Base-by-base conservation (phyloP, 2,329 filamentous ascomycete genomes). In the Diplocarpon rosae region DNA sequence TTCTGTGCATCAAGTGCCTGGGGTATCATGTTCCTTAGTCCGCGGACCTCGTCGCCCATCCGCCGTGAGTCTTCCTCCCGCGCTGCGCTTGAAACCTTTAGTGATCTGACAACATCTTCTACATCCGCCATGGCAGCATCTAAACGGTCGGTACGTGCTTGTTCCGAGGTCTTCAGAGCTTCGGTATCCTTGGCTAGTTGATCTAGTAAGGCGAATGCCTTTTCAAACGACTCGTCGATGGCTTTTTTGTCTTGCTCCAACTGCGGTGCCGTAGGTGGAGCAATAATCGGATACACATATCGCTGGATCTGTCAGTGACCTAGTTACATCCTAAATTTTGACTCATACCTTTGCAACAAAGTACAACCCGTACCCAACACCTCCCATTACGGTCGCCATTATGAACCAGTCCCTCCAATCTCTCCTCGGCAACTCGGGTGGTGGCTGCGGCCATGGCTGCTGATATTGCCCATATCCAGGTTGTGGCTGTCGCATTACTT, bases 351-450 rank as follows among this genome's bases (percentile, higher is more conserved):
- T 93, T 49, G 88, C 85, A 13, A 95, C 75, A 52, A 82, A 77
- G 62, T 92, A 98, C 16, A 95, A 66, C 0, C 89, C 90, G 59
- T 95, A 96, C 32, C 87, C 76, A 15, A 95, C 81, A 39, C 89
- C 87, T 46, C 88, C 83, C 51, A 93, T 83, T 11, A 96, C 85
- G 0, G 92, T 98, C 7, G 92, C 92, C 87, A 96, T 95, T 65
- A 98, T 96, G 66, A 98, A 98, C 85, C 88, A 96, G 62, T 98
- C 92, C 50, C 93, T 77, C 92, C 92, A 98, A 66, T 98, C 92
- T 59, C 92, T 74, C 61, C 79, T 81, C 2, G 88, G 88, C 2
- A 79, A 66, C 44, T 74, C 70, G 1, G 72, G 72, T 3, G 75
- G 69, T 7, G 65, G 67, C 27, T 69, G 70, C 57, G 77, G 76